Base-by-base conservation (phyloP, 2,329 filamentous ascomycete species). In the Blastomyces gilchristii region DNA sequence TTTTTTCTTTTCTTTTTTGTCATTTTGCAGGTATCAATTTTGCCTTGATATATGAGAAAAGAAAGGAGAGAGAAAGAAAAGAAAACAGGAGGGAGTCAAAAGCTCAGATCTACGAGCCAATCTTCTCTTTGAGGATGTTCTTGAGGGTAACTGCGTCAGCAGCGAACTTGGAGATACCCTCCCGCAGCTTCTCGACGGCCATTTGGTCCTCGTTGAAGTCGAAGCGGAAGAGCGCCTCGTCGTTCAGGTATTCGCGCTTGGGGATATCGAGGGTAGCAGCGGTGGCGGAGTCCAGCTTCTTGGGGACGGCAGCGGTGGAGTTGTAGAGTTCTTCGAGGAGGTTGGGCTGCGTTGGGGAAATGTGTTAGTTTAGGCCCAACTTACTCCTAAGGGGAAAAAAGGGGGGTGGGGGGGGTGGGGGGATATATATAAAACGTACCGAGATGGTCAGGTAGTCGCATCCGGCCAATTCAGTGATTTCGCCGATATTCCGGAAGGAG, bases 141-240 rank as follows among this genome's bases (percentile, higher is more conserved):
- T 97, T 97, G 72, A 99, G 87, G 65, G 91, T 96, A 69, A 92
- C 81, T 70, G 94, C 92, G 75, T 99, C 94, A 71, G 94, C 94
- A 64, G 94, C 93, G 75, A 99, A 99, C 83, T 97, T 97, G 84
- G 90, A 95, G 84, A 99, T 99, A 80, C 94, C 94, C 82, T 99
- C 94, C 67, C 92, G 90, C 72, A 99, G 87, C 89, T 99, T 99
- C 88, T 97, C 92, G 69, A 96, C 91, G 67, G 90, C 94, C 94
- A 99, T 99, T 79, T 93, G 89, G 75, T 99, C 91, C 85, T 99
- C 94, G 85, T 99, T 99, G 87, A 99, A 96, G 81, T 92, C 89
- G 83, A 97, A 99, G 78, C 94, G 91, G 92, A 97, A 99, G 59
- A 80, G 74, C 62, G 91, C 73, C 85, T 99, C 94, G 79, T 94